A percentile compares a stretch with the other conserved stretches of the same genome.
Conservation (phyloP, 495 filamentous ascomycete genomes). For the Neurospora sp. region DNA sequence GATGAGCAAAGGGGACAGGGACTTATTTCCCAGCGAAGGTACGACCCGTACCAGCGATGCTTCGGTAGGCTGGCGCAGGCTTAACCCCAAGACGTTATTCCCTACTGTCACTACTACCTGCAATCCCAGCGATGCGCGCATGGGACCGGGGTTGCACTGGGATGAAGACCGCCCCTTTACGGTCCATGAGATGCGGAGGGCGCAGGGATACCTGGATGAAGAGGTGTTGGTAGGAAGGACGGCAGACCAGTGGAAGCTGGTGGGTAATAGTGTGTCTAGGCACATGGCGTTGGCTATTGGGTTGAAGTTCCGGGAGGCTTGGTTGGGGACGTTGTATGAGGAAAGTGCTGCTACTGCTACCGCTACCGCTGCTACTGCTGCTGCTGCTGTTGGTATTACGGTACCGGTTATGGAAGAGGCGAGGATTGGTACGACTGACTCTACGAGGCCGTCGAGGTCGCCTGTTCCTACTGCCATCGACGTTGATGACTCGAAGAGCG, state of each 20-base stretch:
- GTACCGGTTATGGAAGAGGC: not conserved
- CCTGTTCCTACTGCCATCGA: not conserved
- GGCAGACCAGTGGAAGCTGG: constrained; percentile 45
- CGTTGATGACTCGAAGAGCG: not conserved
- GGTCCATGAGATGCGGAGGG: constrained; percentile 52
- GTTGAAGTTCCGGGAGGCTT: constrained; percentile 50
- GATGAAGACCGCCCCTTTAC: constrained; percentile 44
- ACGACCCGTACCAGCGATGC: constrained; percentile 2
- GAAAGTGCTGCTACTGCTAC: not conserved
- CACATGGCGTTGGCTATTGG: constrained; percentile 53
- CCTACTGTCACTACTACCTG: constrained; percentile 45
- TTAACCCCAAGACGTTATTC: constrained; percentile 41
- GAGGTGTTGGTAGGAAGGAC: constrained; percentile 53
- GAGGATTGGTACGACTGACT: not conserved
- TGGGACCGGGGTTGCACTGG: constrained; percentile 49
- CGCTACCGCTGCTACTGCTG: not conserved
- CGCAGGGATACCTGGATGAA: constrained; percentile 56
- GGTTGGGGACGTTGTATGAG: constrained; percentile 26
- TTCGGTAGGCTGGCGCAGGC: constrained; percentile 39
- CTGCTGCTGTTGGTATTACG: not conserved
- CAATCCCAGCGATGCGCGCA: constrained; percentile 35
- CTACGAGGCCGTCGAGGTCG: not conserved
- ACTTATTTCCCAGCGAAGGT: constrained; percentile 16
- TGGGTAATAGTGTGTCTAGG: constrained; percentile 66
- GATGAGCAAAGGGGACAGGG: constrained; percentile 28